A percentile compares a stretch with the other conserved stretches of the same genome.
Conservation (phyloP, 176 grass and related monocot species). For the Rhynchospora tenuis region DNA sequence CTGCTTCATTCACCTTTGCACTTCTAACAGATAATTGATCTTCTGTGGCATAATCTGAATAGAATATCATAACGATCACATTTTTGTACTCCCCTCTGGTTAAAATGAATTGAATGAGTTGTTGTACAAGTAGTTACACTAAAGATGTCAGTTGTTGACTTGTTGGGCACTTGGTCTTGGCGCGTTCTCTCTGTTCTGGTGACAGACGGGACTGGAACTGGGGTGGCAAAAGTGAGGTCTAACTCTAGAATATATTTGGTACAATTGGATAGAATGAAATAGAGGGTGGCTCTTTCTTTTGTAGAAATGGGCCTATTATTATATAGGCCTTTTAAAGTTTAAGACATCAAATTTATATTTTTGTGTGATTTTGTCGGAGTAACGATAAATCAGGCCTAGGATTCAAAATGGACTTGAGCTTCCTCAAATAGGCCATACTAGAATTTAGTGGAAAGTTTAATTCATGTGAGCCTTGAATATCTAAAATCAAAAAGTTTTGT, state of each 20-base stretch:
- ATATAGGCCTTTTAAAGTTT: background rate
- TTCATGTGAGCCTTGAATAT: too few species aligned
- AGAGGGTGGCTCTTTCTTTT: background rate
- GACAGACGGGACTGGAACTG: background rate
- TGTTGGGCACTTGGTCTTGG: background rate
- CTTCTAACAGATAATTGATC: background rate
- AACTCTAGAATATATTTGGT: background rate
- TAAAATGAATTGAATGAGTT: background rate
- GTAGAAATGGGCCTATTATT: background rate
- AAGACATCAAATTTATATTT: background rate
- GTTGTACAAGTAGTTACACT: too few species aligned
- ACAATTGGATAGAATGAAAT: background rate
- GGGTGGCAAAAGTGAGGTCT: background rate
- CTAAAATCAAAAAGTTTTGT: too few species aligned
- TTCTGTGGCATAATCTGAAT: background rate
- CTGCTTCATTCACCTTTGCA: background rate
- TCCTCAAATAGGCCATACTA: too few species aligned
- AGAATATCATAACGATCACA: background rate
- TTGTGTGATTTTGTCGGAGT: too few species aligned
- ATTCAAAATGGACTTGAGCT: too few species aligned
- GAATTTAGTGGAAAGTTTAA: too few species aligned
- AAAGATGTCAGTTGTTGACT: background rate
- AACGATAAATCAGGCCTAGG: too few species aligned
- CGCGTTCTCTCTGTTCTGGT: background rate
- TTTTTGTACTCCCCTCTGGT: background rate